phyloP scores from a whole-genome alignment of 139 green algal species.

The Eudorina sp. region DNA sequence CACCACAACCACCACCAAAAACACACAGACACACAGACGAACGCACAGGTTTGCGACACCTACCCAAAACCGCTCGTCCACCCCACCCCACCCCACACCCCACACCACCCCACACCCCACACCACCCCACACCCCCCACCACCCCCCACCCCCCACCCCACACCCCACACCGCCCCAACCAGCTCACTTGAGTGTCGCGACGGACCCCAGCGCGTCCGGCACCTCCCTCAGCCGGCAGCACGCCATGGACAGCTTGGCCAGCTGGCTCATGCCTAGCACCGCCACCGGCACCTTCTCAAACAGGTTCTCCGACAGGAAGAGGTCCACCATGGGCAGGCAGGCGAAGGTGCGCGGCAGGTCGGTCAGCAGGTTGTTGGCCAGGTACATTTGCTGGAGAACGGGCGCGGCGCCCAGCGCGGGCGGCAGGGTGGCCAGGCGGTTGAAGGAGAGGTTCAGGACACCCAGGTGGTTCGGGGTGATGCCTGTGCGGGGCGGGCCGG shows the following conservation, averaged over 20 bases:
- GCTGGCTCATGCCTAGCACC: constrained; percentile 51
- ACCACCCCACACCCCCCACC: not conserved
- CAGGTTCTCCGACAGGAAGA: constrained; percentile 68
- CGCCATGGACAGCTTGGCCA: constrained; percentile 70
- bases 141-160: not conserved
- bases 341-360: constrained; percentile 58
- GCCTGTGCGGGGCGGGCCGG: constrained; percentile 17
- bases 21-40: constrained; percentile 9
- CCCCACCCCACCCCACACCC: not conserved
- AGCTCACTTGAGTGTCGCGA: constrained; percentile 42
- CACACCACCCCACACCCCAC: not conserved
- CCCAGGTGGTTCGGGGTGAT: constrained; percentile 54
- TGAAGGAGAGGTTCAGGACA: constrained; percentile 72
- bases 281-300: constrained; percentile 55
- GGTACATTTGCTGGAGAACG: constrained; percentile 65
- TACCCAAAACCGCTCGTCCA: not conserved
- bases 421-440: constrained; percentile 59
- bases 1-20: too few relatives aligned
- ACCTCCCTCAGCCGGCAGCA: constrained; percentile 59
- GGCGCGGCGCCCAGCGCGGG: constrained; percentile 52
- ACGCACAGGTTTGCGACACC: not conserved
- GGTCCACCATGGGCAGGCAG: constrained; percentile 67
- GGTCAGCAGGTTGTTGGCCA: constrained; percentile 59
- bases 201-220: constrained; percentile 38
- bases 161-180: not conserved